phyloP scores from a whole-genome alignment of 371 early-diverging fungal species.

The Mucor circinelloides region DNA sequence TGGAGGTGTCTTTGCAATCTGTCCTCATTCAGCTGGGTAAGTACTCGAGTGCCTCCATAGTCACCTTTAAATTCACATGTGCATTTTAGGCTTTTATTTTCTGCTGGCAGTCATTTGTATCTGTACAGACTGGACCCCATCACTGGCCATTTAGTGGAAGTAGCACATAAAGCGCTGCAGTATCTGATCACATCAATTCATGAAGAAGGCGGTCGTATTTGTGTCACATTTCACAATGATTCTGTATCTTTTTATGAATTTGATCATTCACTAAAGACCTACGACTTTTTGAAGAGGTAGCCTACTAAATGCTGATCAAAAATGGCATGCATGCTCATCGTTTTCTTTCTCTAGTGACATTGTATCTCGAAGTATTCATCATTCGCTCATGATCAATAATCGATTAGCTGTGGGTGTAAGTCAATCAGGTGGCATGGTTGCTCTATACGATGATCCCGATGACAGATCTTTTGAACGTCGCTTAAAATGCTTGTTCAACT shows the following conservation, averaged over 20 bases:
- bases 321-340: background rate
- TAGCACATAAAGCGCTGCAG: slow-evolving; percentile 29
- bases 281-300: slow-evolving; percentile 42
- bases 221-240: slow-evolving; percentile 39
- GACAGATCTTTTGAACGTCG: slow-evolving; percentile 31
- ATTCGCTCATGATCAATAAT: slow-evolving; percentile 24
- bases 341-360: slow-evolving; percentile 28
- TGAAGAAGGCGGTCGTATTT: slow-evolving; percentile 29
- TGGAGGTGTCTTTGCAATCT: slow-evolving; percentile 42
- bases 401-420: slow-evolving; percentile 29
- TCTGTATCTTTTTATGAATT: slow-evolving; percentile 40
- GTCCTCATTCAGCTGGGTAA: slow-evolving; percentile 51
- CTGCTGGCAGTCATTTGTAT: slow-evolving; percentile 34
- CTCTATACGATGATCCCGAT: slow-evolving; percentile 29
- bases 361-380: slow-evolving; percentile 30
- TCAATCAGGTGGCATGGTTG: slow-evolving; percentile 38
- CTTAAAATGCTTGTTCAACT: slow-evolving; percentile 28
- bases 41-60: background rate
- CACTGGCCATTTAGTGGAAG: slow-evolving; percentile 34
- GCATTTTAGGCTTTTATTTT: slow-evolving; percentile 33
- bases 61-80: background rate
- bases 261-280: slow-evolving; percentile 14
- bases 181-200: slow-evolving; percentile 41
- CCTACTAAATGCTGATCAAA: background rate
- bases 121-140: slow-evolving; percentile 34